A percentile compares a stretch with the other conserved stretches of the same genome.
phyloP scores from a whole-genome alignment of 495 filamentous ascomycete genomes.

The Mytilinidion resinicola region DNA sequence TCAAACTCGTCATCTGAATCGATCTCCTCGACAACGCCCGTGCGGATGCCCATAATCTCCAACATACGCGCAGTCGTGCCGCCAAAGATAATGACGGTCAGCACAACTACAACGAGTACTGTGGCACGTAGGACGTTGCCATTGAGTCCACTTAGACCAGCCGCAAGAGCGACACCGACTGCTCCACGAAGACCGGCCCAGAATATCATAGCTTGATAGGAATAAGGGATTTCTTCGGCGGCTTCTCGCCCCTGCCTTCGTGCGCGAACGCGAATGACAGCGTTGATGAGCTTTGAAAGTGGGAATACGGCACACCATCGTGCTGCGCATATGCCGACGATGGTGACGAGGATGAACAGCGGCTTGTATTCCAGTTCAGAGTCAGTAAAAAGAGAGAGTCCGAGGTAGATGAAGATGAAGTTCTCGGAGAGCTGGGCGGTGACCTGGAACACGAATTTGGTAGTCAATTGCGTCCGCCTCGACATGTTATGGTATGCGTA shows the following conservation, averaged over 20 bases:
- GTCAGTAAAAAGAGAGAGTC: slow-evolving; percentile 89
- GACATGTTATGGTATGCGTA: slow-evolving; percentile 99
- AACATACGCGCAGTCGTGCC: slow-evolving; percentile 98
- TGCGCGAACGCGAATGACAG: slow-evolving; percentile 86
- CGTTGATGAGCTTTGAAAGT: slow-evolving; percentile 83
- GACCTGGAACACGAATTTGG: slow-evolving; percentile 95
- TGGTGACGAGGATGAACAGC: slow-evolving; percentile 87
- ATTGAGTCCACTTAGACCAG: slow-evolving; percentile 72
- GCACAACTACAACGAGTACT: slow-evolving; percentile 90
- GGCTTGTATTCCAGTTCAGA: slow-evolving; percentile 82
- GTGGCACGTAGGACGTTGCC: slow-evolving; percentile 77
- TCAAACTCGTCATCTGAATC: slow-evolving; percentile 98
- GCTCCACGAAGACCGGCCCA: slow-evolving; percentile 96
- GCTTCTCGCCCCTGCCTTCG: slow-evolving; percentile 70
- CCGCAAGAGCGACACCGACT: slow-evolving; percentile 93
- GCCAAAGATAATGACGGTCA: slow-evolving; percentile 97
- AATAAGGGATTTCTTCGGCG: slow-evolving; percentile 83
- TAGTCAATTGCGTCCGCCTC: slow-evolving; percentile 90
- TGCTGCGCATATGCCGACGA: slow-evolving; percentile 84
- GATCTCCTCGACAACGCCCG: slow-evolving; percentile 91
- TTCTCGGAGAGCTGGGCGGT: slow-evolving; percentile 94
- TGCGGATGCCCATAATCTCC: slow-evolving; percentile 89
- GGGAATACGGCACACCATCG: slow-evolving; percentile 93
- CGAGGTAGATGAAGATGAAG: slow-evolving; percentile 99
- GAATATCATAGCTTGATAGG: slow-evolving; percentile 95